Base-by-base conservation (phyloP, 306 rosid genomes). In the Cucurbita moschata region DNA sequence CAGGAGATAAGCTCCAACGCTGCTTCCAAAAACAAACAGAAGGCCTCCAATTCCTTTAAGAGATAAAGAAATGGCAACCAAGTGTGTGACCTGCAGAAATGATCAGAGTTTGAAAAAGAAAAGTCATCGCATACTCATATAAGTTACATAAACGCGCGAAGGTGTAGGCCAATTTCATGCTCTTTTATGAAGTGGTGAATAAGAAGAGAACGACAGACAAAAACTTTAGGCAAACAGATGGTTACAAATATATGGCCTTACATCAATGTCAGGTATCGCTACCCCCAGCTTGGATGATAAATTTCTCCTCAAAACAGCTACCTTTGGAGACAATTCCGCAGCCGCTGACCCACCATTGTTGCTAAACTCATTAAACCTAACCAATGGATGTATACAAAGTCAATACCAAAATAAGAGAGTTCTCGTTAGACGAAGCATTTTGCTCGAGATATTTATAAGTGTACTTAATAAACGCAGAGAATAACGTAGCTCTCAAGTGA, bases 41-140 rank as follows among this genome's bases (percentile, higher is more conserved):
- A 90, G 78, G 77, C 94, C 98, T 76, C 98, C 98, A 64, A 93
- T 52, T 50, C 89, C 98, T 81, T 90, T 88, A 8, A 87, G 83
- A 57, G 87, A 71, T 43, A 88, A 81, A 65, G 79, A 81, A 63
- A 79, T 37, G 76, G 81, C 82, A 73, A 85, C 88, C 68, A 88
- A 63, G 58, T 86, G 88, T 57, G 81, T 81, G 70, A 82, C 82
- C 98, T 93, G 90, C 38, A 80, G 40, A 43, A 60, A 71, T 51
- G 52, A 42, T 82, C 76, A 84, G 77, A 79, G 23, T 73, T 15
- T 11, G 55, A 57, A 42, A 43, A 43, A 63, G 79, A 79, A 62
- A 38, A 71, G 72, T 49, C 58, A 80, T n/a, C 14, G 8, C 10
- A 2, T 7, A 56, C 54, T 39, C 37, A 39, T 43, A 37, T 3